Evolutionary conservation across 106 monocot genomes (phyloP).

Genomic region (Dendrobium chrysotoxum): DNA sequence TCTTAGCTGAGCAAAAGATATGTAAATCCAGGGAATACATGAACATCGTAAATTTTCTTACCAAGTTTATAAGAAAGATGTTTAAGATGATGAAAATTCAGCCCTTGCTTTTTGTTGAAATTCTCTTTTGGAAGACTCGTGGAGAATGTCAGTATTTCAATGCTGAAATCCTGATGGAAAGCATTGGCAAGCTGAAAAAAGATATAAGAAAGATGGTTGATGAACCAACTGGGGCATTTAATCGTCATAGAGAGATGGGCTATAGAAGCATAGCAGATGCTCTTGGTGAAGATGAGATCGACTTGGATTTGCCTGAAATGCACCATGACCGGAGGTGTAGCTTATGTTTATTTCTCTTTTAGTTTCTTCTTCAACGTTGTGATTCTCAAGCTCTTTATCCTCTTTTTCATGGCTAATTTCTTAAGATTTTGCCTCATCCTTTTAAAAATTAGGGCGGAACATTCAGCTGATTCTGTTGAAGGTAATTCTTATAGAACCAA

Average conservation of each 20-base stretch:
- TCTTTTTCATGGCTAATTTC: background rate
- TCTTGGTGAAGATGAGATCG: constrained; percentile 97
- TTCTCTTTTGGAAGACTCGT: constrained; percentile 89
- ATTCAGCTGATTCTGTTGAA: constrained; percentile 11
- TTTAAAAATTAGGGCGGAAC: constrained; percentile 15
- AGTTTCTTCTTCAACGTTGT: background rate
- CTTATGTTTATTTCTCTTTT: background rate
- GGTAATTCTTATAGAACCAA: constrained; percentile 10
- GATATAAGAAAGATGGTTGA: constrained; percentile 21
- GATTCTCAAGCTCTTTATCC: background rate
- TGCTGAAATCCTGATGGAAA: constrained; percentile 56
- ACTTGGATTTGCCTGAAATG: constrained; percentile 32
- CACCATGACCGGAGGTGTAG: constrained; percentile 17
- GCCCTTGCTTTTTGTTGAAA: constrained; percentile 89
- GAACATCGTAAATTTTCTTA: constrained; percentile 62
- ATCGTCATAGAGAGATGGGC: constrained; percentile 7
- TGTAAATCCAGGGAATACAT: constrained; percentile 42
- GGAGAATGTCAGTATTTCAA: constrained; percentile 89
- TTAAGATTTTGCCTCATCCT: background rate
- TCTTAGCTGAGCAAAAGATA: constrained; percentile 56
- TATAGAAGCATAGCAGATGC: constrained; percentile 77
- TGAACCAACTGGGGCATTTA: constrained; percentile 20
- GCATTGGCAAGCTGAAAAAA: constrained; percentile 42
- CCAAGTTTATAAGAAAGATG: constrained; percentile 74
- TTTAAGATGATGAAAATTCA: constrained; percentile 67